A percentile compares a stretch with the other conserved stretches of the same genome.
Conservation (phyloP, 2,329 filamentous ascomycete genomes). For the Ceratocystis diversiconidia region DNA sequence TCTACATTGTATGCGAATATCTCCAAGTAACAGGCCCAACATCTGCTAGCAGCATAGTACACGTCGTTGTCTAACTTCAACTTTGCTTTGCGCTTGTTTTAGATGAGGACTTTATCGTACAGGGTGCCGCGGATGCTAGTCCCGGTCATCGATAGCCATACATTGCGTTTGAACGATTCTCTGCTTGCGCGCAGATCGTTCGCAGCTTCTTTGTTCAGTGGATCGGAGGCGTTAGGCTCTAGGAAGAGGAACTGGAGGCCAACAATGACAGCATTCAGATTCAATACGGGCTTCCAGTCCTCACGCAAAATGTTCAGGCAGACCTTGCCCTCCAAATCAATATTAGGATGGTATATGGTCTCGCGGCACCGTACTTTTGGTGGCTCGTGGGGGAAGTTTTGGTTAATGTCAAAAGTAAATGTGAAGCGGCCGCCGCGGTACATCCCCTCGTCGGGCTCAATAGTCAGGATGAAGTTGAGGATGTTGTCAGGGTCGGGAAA, state of each 20-base stretch:
- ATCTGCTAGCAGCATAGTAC: not conserved
- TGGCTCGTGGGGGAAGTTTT: conserved; percentile 92
- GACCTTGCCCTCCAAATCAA: conserved; percentile 93
- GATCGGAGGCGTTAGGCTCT: conserved; percentile 91
- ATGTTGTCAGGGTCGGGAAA: conserved; percentile 77
- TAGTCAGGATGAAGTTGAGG: conserved; percentile 67
- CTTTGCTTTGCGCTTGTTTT: not conserved
- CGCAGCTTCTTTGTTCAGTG: conserved; percentile 95
- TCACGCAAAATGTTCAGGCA: conserved; percentile 94
- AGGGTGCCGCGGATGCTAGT: conserved; percentile 55
- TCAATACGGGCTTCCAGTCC: conserved; percentile 98
- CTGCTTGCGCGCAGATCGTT: conserved; percentile 77
- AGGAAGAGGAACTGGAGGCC: conserved; percentile 93
- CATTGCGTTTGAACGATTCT: conserved; percentile 84
- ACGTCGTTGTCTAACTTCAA: not conserved
- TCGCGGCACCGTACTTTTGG: conserved; percentile 94
- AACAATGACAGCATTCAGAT: conserved; percentile 90
- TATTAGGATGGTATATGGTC: conserved; percentile 99
- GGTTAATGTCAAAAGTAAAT: conserved; percentile 84
- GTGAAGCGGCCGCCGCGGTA: conserved; percentile 81
- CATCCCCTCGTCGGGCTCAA: conserved; percentile 72
- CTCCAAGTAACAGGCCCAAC: not conserved
- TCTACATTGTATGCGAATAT: not conserved
- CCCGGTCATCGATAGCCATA: conserved; percentile 69
- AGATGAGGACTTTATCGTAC: conserved; percentile 43